A percentile compares a stretch with the other conserved stretches of the same genome.
phyloP scores from a whole-genome alignment of 768 basidiomycete genomes.

The Dacryopinax spathularia region DNA sequence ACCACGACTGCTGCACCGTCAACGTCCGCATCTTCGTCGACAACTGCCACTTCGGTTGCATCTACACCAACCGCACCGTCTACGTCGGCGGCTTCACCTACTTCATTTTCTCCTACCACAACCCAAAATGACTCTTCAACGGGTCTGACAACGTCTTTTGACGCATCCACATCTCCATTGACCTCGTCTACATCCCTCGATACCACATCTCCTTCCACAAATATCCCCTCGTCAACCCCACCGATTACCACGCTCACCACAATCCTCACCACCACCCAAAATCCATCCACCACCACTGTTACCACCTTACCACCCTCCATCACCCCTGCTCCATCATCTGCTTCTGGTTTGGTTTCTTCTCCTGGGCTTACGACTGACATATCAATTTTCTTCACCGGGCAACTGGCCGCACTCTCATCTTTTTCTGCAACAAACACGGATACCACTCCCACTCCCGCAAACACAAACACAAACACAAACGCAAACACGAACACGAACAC shows the following conservation, averaged over 20 bases:
- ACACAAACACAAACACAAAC: neutral
- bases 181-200: neutral
- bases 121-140: neutral
- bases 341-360: neutral
- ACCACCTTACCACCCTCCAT: neutral
- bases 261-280: neutral
- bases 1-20: neutral
- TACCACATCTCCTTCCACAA: neutral
- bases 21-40: conserved; percentile 14
- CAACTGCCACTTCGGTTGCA: conserved; percentile 11
- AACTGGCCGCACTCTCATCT: too few relatives aligned
- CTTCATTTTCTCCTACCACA: neutral
- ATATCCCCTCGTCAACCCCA: too few relatives aligned
- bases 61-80: conserved; percentile 10
- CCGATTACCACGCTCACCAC: neutral
- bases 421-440: too few relatives aligned
- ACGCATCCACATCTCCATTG: neutral
- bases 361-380: neutral
- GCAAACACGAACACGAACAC: too few relatives aligned
- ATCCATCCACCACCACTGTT: neutral
- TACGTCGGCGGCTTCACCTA: neutral
- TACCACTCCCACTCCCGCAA: too few relatives aligned
- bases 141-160: neutral
- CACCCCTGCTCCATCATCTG: neutral
- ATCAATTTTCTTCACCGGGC: too few relatives aligned